Conservation (phyloP, 805 yeast species). For the Teunomyces tritomae region DNA sequence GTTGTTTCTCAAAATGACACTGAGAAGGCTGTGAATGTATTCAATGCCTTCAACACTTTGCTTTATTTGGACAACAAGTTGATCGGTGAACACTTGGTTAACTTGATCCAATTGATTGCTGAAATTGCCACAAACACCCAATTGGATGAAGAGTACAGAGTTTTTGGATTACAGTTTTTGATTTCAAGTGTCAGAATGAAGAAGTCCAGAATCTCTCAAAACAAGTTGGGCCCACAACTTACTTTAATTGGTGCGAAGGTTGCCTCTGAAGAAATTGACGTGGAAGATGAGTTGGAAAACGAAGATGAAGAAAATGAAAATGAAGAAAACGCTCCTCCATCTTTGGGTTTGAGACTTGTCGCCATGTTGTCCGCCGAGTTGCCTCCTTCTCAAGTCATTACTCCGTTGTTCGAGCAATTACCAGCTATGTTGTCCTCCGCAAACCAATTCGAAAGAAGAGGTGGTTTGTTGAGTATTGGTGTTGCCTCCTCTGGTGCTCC, state of each 20-base stretch:
- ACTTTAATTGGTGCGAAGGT: conserved; percentile 71
- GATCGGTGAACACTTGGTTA: conserved; percentile 70
- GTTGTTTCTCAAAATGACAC: conserved; percentile 69
- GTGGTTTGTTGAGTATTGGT: conserved; percentile 77
- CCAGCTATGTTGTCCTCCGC: conserved; percentile 53
- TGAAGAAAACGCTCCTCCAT: conserved; percentile 79
- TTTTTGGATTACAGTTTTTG: conserved; percentile 79
- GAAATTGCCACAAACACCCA: conserved; percentile 66
- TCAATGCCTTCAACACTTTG: conserved; percentile 81
- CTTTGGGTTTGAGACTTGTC: conserved; percentile 76
- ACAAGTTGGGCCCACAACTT: conserved; percentile 81
- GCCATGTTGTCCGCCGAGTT: conserved; percentile 76
- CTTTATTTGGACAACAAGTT: conserved; percentile 73
- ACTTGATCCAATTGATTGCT: conserved; percentile 67
- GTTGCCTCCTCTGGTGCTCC: conserved; percentile 92
- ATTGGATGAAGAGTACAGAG: conserved; percentile 78
- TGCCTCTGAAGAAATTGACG: conserved; percentile 72
- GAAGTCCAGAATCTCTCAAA: conserved; percentile 73
- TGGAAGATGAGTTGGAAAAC: conserved; percentile 71
- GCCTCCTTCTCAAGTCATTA: conserved; percentile 90
- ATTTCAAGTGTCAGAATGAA: conserved; percentile 76
- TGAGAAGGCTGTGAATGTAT: conserved; percentile 68
- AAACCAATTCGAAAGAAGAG: conserved; percentile 79
- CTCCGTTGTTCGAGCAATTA: conserved; percentile 68
- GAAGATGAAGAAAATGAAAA: conserved; percentile 91